Evolutionary conservation across 495 filamentous ascomycete species (phyloP), one percentile per base, ranked within the genome.

Genomic region (Bathelium albidoporum): DNA sequence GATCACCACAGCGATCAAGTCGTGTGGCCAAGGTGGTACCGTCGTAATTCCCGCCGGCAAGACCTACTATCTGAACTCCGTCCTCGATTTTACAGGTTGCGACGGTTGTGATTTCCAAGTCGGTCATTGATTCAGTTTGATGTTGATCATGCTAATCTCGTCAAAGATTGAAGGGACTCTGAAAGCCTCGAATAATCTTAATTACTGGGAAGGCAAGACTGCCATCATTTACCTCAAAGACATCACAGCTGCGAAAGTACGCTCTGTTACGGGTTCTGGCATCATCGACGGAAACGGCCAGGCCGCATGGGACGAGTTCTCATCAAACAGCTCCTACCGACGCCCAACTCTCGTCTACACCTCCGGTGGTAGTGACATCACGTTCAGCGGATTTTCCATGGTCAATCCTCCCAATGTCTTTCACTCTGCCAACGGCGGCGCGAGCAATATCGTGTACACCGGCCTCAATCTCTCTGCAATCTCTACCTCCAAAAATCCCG

Each of bases 201-300:
- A 65, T 39, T 76, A 75, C 64, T 79, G 77, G 77, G 63, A 71
- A 9, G 75, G 75, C 10, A 69, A 69, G 18, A 75, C 69, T 1
- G 74, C 74, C 1, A 77, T 79, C 66, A 74, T 80, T 24, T 71
- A 7, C 36, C 7, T 41, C 36, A 41, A 41, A 41, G 36, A 16
- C 36, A 41, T 41, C 36, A 41, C 36, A 69, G 74, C 73, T 0
- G 69, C 76, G 24, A 77, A 67, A 45, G 69, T 79, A 11, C 69
- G 70, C 2, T 79, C 76, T 11, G 9, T 75, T 4, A 76, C 77
- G 0, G 78, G 78, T 2, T 61, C 45, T 0, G 78, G 78, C 11
- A 68, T 79, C 0, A 74, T 80, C 58, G 76, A 80, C 65, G 78
- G 78, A 1, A 78, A 79, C 68, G 78, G 78, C 5, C 78, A 80